Conservation (phyloP, 2,329 filamentous ascomycete species). For the Botrytis pseudocinerea region DNA sequence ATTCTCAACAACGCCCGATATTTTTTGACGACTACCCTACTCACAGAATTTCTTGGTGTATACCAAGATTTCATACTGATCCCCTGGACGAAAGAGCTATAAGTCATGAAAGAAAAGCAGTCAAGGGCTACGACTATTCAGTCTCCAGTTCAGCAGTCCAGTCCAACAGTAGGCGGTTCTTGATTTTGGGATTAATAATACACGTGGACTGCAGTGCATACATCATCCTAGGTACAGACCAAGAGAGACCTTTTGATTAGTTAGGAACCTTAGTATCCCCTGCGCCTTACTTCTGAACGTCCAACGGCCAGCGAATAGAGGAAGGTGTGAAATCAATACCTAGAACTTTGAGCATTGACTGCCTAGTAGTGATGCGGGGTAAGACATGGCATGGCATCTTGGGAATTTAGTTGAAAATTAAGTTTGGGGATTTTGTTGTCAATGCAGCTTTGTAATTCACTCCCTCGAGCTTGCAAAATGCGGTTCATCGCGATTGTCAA, state of each 20-base stretch:
- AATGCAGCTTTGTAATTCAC: not conserved
- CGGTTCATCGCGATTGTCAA: too few species aligned
- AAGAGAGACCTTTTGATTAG: not conserved
- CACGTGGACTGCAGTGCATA: not conserved
- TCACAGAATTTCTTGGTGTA: not conserved
- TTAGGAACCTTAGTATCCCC: not conserved
- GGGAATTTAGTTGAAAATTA: not conserved
- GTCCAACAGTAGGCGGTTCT: not conserved
- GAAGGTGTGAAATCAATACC: not conserved
- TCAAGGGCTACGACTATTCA: not conserved
- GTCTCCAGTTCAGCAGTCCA: not conserved
- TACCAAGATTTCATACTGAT: not conserved
- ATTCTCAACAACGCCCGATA: not conserved
- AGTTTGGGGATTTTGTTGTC: not conserved
- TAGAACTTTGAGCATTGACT: not conserved
- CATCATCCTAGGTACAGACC: not conserved
- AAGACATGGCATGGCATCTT: not conserved
- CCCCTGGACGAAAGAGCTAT: not conserved
- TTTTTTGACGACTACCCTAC: not conserved
- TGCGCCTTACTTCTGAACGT: not conserved
- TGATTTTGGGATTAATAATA: not conserved
- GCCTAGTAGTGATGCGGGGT: slow-evolving; percentile 6
- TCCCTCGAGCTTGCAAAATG: not conserved
- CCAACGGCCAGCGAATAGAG: not conserved
- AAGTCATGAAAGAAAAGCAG: not conserved